These are phyloP conservation scores for Candida ficus DNA, from an alignment of 805 yeast species.

Conservation along the genomic window DNA sequence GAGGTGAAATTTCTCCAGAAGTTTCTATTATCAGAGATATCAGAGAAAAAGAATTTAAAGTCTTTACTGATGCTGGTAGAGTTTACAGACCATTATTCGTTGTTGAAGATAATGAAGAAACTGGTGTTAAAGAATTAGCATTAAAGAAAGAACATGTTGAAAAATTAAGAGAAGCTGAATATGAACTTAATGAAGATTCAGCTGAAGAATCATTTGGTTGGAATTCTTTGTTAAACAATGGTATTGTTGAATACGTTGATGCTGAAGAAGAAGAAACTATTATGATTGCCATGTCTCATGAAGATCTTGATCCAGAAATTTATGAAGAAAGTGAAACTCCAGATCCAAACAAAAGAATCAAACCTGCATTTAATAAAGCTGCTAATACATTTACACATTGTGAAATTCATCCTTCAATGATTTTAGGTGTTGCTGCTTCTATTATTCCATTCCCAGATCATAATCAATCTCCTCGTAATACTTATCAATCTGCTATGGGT, in stretches of 20 bases:
- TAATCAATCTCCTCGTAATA: conserved; percentile 98
- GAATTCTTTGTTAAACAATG: conserved; percentile 76
- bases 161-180: conserved; percentile 60
- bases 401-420: conserved; percentile 99
- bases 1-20: conserved; percentile 93
- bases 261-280: conserved; percentile 99
- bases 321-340: conserved; percentile 35
- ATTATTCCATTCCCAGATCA: conserved; percentile 99
- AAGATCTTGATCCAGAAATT: conserved; percentile 72
- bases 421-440: conserved; percentile 96
- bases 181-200: conserved; percentile 42
- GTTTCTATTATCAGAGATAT: conserved; percentile 96
- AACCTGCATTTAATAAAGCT: conserved; percentile 54
- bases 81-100: conserved; percentile 94
- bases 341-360: conserved; percentile 73
- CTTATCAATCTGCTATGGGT: conserved; percentile 99
- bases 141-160: conserved; percentile 81
- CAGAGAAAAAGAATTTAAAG: conserved; percentile 92
- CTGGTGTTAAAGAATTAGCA: conserved; percentile 62
- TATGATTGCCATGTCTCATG: conserved; percentile 98
- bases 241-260: conserved; percentile 93
- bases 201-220: conserved; percentile 52
- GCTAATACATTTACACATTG: conserved; percentile 93
- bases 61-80: conserved; percentile 97
- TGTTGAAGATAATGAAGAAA: conserved; percentile 78